Evolutionary conservation across 2,329 filamentous ascomycete genomes (phyloP).

Genomic region (Ciborinia camelliae): DNA sequence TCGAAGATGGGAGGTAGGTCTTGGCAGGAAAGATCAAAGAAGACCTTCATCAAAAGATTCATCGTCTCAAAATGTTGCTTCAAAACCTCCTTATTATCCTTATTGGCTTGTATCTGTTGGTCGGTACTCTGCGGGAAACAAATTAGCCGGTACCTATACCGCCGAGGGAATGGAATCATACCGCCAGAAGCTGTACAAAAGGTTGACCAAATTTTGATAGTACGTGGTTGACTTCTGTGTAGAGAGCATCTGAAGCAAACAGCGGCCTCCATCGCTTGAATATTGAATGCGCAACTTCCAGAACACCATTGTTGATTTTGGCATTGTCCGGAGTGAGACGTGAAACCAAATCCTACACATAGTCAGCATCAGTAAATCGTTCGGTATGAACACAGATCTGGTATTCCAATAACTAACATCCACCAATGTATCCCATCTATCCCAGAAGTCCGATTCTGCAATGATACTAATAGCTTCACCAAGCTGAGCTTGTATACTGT

Average conservation of each 20-base stretch:
- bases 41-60: conserved; percentile 83
- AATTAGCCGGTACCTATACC: conserved; percentile 17
- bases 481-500: conserved; percentile 85
- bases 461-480: conserved; percentile 97
- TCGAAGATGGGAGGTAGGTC: conserved; percentile 94
- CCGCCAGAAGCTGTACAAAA: conserved; percentile 75
- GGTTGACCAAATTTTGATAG: conserved; percentile 78
- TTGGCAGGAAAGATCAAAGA: conserved; percentile 96
- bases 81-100: conserved; percentile 69
- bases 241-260: conserved; percentile 88
- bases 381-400: background rate
- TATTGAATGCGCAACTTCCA: conserved; percentile 97
- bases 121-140: conserved; percentile 56
- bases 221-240: conserved; percentile 95
- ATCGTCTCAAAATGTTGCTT: conserved; percentile 79
- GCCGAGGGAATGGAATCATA: conserved; percentile 41
- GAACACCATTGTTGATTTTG: conserved; percentile 84
- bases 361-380: conserved; percentile 28
- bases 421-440: conserved; percentile 93
- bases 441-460: conserved; percentile 96
- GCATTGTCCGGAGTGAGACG: conserved; percentile 79
- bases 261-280: conserved; percentile 94
- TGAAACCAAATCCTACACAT: conserved; percentile 72
- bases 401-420: conserved; percentile 51
- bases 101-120: conserved; percentile 68